Evolutionary conservation across 495 filamentous ascomycete species (phyloP), one percentile per base, ranked within the genome.

Genomic region (Tricharina praecox): DNA sequence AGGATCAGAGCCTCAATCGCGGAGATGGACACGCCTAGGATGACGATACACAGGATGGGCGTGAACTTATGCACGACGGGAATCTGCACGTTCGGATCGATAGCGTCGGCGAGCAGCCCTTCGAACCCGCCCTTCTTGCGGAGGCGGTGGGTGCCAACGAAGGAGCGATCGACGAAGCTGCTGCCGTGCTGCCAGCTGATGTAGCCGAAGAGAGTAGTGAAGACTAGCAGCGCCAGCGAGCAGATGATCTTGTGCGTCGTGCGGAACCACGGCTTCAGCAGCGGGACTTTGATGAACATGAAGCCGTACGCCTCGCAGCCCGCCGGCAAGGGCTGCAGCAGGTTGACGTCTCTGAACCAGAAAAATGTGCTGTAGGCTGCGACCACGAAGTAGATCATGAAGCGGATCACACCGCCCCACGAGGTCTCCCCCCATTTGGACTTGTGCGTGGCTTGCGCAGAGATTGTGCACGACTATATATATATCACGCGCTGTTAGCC

Each of bases 381-480:
- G 34, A 59, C 51, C 7, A 46, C 55, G 28, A 46, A 59, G 39
- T 58, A 58, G 11, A 59, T 15, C 21, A 59, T 49, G 18, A 59
- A 54, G 4, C 55, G 54, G 28, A 59, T 44, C n/a, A 58, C 49
- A 8, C 56, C 55, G 21, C 56, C 56, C 50, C 50, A 54, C 0
- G 50, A 47, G 13, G 56, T 58, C 21, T 54, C 46, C 19, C 41
- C 36, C 48, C 47, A 59, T 41, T 58, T 28, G 13, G 53, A 52
- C 34, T 52, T 56, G n/a, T 57, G 19, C 9, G 53, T 45, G 10
- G 53, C 53, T 23, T 56, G 42, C 8, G 55, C 50, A 32, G 52
- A 52, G n/a, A 56, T 56, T 2, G 53, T 56, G 20, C 51, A 56
- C 20, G 53, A 51, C 53, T 55, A 13, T 16, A 25, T 18, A 16